phyloP scores from a whole-genome alignment of 345 rosid genomes.

The Populus alba region DNA sequence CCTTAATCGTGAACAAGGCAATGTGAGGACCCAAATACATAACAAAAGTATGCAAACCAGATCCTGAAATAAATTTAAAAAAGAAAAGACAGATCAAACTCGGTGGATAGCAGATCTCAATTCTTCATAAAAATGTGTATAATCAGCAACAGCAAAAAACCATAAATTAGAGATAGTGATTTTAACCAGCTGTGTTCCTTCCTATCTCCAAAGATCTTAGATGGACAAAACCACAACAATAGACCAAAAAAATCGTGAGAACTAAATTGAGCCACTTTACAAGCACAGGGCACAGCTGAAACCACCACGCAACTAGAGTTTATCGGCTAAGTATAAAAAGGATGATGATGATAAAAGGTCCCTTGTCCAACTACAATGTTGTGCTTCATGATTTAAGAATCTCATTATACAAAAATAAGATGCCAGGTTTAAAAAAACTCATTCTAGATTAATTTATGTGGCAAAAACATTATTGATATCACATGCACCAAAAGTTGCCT shows the following conservation, averaged over 20 bases:
- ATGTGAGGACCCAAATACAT: slow-evolving; percentile 97
- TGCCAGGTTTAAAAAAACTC: neutral
- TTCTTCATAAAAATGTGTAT: too few species aligned
- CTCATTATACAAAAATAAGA: neutral
- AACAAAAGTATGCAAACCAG: slow-evolving; percentile 97
- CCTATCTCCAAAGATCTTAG: neutral
- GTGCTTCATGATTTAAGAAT: neutral
- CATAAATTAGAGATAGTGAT: neutral
- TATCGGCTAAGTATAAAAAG: neutral
- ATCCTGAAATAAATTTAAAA: slow-evolving; percentile 49
- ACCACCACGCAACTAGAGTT: slow-evolving; percentile 4
- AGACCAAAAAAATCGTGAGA: neutral
- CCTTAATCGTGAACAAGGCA: slow-evolving; percentile 90
- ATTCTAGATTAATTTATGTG: neutral
- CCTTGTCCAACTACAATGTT: neutral
- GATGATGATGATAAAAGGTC: neutral
- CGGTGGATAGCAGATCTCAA: neutral
- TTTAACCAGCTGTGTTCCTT: neutral
- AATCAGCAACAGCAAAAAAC: neutral
- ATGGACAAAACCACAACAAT: neutral
- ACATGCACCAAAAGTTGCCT: neutral
- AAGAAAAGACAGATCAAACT: neutral
- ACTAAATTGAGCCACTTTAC: neutral
- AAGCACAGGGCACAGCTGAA: neutral
- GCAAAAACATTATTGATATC: neutral